Evolutionary conservation across 768 basidiomycete species (phyloP).

Genomic region (Mycena alexandri): DNA sequence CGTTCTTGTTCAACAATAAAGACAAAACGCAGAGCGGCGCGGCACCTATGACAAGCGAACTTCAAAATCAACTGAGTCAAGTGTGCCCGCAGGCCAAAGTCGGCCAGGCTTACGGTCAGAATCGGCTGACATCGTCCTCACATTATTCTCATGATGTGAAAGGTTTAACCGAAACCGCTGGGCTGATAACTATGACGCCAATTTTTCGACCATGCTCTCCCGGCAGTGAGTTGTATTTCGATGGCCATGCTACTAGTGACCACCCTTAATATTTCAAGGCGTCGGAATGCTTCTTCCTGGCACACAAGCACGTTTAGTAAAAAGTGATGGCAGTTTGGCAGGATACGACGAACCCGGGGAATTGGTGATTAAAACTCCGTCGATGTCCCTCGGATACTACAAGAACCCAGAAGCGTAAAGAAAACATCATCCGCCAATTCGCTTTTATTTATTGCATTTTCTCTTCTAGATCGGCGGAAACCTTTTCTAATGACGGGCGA

Average conservation of each 20-base stretch:
- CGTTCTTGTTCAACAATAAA: not conserved
- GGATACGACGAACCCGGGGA: conserved; percentile 59
- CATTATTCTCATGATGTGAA: not conserved
- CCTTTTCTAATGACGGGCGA: conserved; percentile 54
- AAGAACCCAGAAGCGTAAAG: conserved; percentile 72
- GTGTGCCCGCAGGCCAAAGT: conserved; percentile 64
- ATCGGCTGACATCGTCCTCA: not conserved
- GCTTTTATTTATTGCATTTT: conserved; percentile 38
- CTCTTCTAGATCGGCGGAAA: conserved; percentile 58
- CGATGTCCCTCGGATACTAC: conserved; percentile 53
- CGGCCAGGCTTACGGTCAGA: conserved; percentile 68
- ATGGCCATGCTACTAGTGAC: no score
- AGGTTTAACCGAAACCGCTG: conserved; percentile 78
- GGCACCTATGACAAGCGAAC: conserved; percentile 67
- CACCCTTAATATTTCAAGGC: conserved; percentile 61
- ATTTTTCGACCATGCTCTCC: conserved; percentile 52
- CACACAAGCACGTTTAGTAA: conserved; percentile 56
- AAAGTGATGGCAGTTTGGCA: conserved; percentile 55
- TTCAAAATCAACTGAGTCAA: conserved; percentile 60
- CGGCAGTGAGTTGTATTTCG: conserved; percentile 17
- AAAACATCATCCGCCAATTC: not conserved
- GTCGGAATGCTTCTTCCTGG: conserved; percentile 55
- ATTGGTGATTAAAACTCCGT: conserved; percentile 54
- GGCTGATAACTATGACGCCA: conserved; percentile 63
- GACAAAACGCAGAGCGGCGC: conserved; percentile 58